These are phyloP conservation scores for Scutellaria baicalensis DNA, from an alignment of 257 asterid genomes.

Conservation along the genomic window DNA sequence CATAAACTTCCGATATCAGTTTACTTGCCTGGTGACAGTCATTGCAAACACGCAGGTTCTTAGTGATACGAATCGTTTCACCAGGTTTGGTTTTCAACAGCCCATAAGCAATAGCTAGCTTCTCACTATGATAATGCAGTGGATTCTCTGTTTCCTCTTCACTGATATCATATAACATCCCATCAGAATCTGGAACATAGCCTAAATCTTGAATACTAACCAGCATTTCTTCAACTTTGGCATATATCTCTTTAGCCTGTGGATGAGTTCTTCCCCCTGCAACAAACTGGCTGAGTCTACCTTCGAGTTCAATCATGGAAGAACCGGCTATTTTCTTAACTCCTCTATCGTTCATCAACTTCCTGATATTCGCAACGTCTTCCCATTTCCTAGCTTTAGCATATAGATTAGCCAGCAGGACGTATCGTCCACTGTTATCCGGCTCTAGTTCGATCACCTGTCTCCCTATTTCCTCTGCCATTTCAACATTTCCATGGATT, in stretches of 20 bases:
- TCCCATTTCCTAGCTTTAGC: conserved; percentile 72
- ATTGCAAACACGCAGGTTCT: conserved; percentile 72
- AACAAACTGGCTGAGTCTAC: conserved; percentile 50
- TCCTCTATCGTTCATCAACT: conserved; percentile 80
- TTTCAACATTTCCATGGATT: conserved; percentile 53
- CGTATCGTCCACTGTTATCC: conserved; percentile 70
- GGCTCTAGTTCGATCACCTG: conserved; percentile 71
- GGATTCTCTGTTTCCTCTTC: conserved; percentile 75
- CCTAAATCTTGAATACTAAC: conserved; percentile 38
- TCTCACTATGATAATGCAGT: conserved; percentile 66
- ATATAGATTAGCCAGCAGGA: conserved; percentile 63
- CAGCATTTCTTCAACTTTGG: conserved; percentile 57
- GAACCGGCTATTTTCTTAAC: conserved; percentile 66
- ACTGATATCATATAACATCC: conserved; percentile 23
- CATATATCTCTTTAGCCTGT: conserved; percentile 53
- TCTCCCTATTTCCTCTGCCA: conserved; percentile 68
- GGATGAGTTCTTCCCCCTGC: conserved; percentile 79
- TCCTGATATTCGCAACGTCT: conserved; percentile 61
- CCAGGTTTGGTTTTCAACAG: conserved; percentile 54
- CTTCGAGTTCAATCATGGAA: conserved; percentile 56
- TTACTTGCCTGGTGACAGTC: conserved; percentile 73
- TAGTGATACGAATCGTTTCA: conserved; percentile 57
- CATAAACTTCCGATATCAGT: conserved; percentile 52
- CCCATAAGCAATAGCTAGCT: conserved; percentile 78
- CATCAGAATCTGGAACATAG: conserved; percentile 50